A percentile compares a stretch with the other conserved stretches of the same genome.
phyloP scores from a whole-genome alignment of 768 basidiomycete species.

The Lactarius psammicola region DNA sequence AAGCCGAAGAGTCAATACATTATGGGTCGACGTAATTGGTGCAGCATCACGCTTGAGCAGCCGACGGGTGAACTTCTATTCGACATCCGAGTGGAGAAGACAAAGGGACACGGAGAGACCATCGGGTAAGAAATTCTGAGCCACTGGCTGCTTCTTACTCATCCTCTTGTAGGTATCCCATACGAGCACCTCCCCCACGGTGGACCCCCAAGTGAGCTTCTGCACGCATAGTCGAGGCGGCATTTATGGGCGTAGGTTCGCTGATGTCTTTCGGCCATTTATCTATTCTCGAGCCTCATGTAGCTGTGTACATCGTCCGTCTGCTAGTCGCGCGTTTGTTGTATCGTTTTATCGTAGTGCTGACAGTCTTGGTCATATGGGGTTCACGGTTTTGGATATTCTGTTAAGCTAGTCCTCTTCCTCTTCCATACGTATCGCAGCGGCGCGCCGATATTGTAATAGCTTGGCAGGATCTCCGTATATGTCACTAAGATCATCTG shows the following conservation, averaged over 20 bases:
- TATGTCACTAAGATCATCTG: conserved; percentile 19
- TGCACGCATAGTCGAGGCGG: not conserved
- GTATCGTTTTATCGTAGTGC: conserved; percentile 18
- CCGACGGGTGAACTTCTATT: conserved; percentile 66
- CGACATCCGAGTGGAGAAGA: conserved; percentile 82
- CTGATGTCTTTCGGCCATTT: not conserved
- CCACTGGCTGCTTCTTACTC: not conserved
- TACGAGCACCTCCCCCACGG: conserved; percentile 35
- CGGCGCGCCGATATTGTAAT: conserved; percentile 23
- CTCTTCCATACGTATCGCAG: conserved; percentile 26
- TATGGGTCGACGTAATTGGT: conserved; percentile 91
- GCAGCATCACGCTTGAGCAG: conserved; percentile 60
- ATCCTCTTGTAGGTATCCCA: conserved; percentile 30
- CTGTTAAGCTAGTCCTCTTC: conserved; percentile 23
- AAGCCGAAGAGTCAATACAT: conserved; percentile 75
- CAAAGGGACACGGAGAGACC: conserved; percentile 80
- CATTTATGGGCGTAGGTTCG: not conserved
- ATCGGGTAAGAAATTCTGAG: conserved; percentile 55
- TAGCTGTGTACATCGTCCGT: conserved; percentile 15
- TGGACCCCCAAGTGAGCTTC: conserved; percentile 30
- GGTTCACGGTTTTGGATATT: not conserved
- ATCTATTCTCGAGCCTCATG: conserved; percentile 6
- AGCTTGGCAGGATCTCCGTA: conserved; percentile 23
- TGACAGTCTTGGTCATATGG: not conserved
- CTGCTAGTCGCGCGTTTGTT: conserved; percentile 2